Evolutionary conservation across 176 grass and related monocot genomes (phyloP), one percentile per base, ranked within the genome.

Genomic region (Themeda triandra): DNA sequence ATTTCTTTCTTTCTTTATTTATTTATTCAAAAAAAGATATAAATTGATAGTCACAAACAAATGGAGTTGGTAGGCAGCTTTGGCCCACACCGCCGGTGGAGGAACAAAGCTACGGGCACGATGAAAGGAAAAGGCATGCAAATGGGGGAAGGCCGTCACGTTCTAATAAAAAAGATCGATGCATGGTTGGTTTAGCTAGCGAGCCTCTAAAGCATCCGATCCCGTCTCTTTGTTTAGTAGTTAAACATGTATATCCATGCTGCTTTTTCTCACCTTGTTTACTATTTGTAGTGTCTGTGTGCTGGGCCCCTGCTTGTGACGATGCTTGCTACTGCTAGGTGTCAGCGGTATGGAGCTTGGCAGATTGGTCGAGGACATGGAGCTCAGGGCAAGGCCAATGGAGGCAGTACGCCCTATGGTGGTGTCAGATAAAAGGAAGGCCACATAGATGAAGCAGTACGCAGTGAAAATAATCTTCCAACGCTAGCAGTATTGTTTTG

Each of bases 61-160:
- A 62, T 39, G 69, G 63, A 74, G 82, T 75, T 19, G 70, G 70
- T 70, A 63, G 12, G 28, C 37, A 53, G 70, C 23, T 56, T 56
- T 56, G 21, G 23, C 13, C 40, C 56, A 41, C 25, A 27, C 80
- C 6, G 19, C 36, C 13, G 69, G 41, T 62, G 48, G 37, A 17
- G 2, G 82, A 32, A 32, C 6, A 86, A 73, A 86, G 68, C 68
- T 65, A 29, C 14, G 29, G 42, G 1, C 77, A 69, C 53, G 13
- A 51, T 1, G 21, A 44, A 60, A 35, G 3, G 2, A 51, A 24
- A 83, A 24, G 29, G n/a, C 10, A 25, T 54, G 23, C 10, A 27
- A 27, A 1, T n/a, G 14, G 2, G 36, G 1, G 42, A 18, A 1
- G 4, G 24, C 25, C 40, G 18, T 79, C 56, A 15, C 67, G 41